Percentiles rank a stretch among this genome's conserved stretches.
Evolutionary conservation across 179 eudicot species (phyloP).

Genomic region (Monotropa hypopitys): DNA sequence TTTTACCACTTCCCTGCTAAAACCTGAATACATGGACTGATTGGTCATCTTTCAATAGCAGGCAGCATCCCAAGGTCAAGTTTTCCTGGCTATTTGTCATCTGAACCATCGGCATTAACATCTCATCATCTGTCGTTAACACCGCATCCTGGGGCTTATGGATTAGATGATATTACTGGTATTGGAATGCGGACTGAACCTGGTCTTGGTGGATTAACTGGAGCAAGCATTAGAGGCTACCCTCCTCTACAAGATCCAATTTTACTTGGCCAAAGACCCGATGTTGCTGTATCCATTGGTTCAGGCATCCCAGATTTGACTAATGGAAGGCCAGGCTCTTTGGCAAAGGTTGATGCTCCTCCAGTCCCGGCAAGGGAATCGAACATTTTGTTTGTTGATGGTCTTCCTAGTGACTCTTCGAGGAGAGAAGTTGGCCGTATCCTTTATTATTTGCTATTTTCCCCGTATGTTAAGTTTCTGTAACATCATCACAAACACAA

Average conservation of each 20-base stretch:
- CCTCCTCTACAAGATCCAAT: conserved; percentile 37
- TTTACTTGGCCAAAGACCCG: conserved; percentile 30
- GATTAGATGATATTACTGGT: conserved; percentile 33
- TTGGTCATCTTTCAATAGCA: conserved; percentile 14
- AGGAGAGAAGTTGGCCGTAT: conserved; percentile 99
- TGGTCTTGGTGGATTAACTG: conserved; percentile 28
- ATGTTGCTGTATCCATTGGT: conserved; percentile 28
- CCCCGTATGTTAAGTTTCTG: not conserved
- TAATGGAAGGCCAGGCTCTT: conserved; percentile 47
- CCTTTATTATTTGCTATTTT: conserved; percentile 25
- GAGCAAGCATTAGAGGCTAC: conserved; percentile 36
- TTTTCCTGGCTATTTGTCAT: conserved; percentile 30
- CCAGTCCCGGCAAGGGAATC: conserved; percentile 41
- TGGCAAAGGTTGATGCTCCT: conserved; percentile 35
- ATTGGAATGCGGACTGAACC: conserved; percentile 35
- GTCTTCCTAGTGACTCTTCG: conserved; percentile 76
- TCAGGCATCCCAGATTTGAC: conserved; percentile 40
- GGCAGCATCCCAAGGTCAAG: conserved; percentile 21
- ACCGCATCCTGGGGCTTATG: conserved; percentile 38
- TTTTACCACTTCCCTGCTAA: not conserved
- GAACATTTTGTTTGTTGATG: conserved; percentile 80
- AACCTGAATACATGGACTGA: not conserved
- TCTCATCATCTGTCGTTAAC: conserved; percentile 25
- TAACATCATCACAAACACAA: not conserved
- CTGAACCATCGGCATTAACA: conserved; percentile 26